Percentiles rank a stretch among this genome's conserved stretches.
Evolutionary conservation across 805 yeast species (phyloP).

Genomic region (Kodamaea lidongshanica): DNA sequence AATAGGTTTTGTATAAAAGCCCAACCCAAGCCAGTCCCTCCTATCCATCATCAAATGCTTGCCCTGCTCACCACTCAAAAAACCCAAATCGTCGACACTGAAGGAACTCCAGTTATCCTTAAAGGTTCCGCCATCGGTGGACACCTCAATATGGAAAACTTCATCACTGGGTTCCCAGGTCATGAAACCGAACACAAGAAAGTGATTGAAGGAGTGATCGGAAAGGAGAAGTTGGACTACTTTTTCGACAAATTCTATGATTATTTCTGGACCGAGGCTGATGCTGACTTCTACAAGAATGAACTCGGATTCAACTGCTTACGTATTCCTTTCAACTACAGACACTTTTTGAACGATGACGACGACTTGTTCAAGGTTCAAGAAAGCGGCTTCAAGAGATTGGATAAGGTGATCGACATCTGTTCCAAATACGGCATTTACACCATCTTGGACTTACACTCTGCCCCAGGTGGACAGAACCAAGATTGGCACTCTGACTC

Average conservation of each 20-base stretch:
- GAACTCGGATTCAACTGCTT: slow-evolving; percentile 40
- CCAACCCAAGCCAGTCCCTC: no score
- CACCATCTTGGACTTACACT: slow-evolving; percentile 44
- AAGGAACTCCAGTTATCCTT: slow-evolving; percentile 35
- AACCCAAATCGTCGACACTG: slow-evolving; percentile 42
- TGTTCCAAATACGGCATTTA: slow-evolving; percentile 44
- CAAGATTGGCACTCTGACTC: slow-evolving; percentile 52
- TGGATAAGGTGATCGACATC: slow-evolving; percentile 38
- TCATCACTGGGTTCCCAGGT: slow-evolving; percentile 51
- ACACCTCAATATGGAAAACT: slow-evolving; percentile 50
- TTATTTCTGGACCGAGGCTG: slow-evolving; percentile 47
- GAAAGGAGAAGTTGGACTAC: slow-evolving; percentile 42
- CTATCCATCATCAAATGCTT: no score
- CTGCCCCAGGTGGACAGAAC: slow-evolving; percentile 49
- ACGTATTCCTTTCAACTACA: slow-evolving; percentile 48
- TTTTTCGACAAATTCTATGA: slow-evolving; percentile 49
- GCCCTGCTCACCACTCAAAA: slow-evolving; percentile 41
- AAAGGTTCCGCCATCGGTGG: slow-evolving; percentile 48
- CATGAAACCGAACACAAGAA: slow-evolving; percentile 47
- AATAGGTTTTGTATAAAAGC: no score
- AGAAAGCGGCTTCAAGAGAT: slow-evolving; percentile 38
- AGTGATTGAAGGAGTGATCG: slow-evolving; percentile 34
- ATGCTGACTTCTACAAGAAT: slow-evolving; percentile 40
- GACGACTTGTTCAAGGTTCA: slow-evolving; percentile 35
- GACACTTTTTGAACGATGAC: slow-evolving; percentile 43